Conservation (phyloP, 805 yeast genomes). For the Wickerhamomyces tratensis region DNA sequence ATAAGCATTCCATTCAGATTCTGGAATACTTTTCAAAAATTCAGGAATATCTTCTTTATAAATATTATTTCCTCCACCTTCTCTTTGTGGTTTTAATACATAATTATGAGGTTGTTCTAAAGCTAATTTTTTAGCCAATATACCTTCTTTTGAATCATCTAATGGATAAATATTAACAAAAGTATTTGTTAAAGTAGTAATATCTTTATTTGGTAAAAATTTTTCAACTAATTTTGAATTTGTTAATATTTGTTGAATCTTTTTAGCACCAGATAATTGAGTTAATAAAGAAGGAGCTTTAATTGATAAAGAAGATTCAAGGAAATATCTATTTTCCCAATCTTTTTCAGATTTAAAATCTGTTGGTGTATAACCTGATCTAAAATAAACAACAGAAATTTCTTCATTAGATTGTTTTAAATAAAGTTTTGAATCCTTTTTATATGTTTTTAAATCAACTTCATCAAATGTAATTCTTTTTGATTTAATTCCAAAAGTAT, state of each 20-base stretch:
- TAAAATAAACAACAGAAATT: constrained; percentile 79
- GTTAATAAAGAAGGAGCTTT: constrained; percentile 88
- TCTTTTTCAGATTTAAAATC: constrained; percentile 61
- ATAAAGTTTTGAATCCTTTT: constrained; percentile 34
- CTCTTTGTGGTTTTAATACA: constrained; percentile 96
- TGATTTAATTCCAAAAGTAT: constrained; percentile 46
- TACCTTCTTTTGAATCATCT: constrained; percentile 60
- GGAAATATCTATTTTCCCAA: constrained; percentile 67
- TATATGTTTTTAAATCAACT: constrained; percentile 30
- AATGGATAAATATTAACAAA: constrained; percentile 86
- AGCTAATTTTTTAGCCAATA: constrained; percentile 55
- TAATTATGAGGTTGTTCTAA: constrained; percentile 55
- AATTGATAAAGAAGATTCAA: constrained; percentile 73
- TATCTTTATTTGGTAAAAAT: constrained; percentile 28
- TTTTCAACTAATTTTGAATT: constrained; percentile 34
- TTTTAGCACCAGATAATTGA: constrained; percentile 89
- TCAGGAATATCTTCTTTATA: constrained; percentile 79
- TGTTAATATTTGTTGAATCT: constrained; percentile 84
- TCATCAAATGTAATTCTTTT: constrained; percentile 61
- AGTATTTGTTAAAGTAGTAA: constrained; percentile 35
- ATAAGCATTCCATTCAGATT: constrained; percentile 79
- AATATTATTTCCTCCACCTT: constrained; percentile 96
- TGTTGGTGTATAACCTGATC: constrained; percentile 81
- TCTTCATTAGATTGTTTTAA: constrained; percentile 52
- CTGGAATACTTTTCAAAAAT: constrained; percentile 50